Evolutionary conservation across 768 basidiomycete species (phyloP), one percentile per base, ranked within the genome.

Genomic region (Suillus spraguei): DNA sequence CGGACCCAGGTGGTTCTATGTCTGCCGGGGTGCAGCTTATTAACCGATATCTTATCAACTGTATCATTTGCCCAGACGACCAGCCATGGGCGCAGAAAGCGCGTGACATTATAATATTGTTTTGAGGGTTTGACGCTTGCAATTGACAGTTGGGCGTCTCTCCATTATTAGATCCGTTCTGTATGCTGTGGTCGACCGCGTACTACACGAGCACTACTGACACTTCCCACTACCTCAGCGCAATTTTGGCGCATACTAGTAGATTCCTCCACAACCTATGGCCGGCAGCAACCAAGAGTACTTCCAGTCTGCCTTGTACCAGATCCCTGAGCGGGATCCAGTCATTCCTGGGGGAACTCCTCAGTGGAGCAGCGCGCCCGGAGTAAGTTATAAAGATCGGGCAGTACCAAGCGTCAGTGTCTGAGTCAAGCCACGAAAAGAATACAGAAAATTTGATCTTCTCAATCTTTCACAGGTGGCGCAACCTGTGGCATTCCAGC

Each of bases 401-500:
- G 66, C 66, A 28, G 70, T 76, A 59, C 70, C 71, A 33, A 65
- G 62, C 59, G 77, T 80, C 53, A 75, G 78, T 76, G 63, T 46
- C 53, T 55, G 53, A 63, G 42, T 52, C 13, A 59, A 54, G 39
- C 61, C 47, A 62, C 49, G 32, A 44, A 32, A 58, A 59, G 46
- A 60, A 14, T 64, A 44, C 62, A 35, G 28, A 49, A 28, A 64
- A 52, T 66, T 76, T 74, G 66, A 76, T 66, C 62, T 63, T 54
- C 44, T 49, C 67, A 60, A 68, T 67, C 64, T 54, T 64, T 47
- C 53, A 49, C 74, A 93, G 91, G 91, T 95, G 20, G 82, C 87
- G 68, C 84, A 82, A 56, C 94, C 92, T 44, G 87, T 81, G 2
- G 78, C 82, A 65, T 76, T 80, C 68, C 84, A 76, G 54, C 93